Base-by-base conservation (phyloP, 805 yeast species). In the Wickerhamomyces sydowiorum region DNA sequence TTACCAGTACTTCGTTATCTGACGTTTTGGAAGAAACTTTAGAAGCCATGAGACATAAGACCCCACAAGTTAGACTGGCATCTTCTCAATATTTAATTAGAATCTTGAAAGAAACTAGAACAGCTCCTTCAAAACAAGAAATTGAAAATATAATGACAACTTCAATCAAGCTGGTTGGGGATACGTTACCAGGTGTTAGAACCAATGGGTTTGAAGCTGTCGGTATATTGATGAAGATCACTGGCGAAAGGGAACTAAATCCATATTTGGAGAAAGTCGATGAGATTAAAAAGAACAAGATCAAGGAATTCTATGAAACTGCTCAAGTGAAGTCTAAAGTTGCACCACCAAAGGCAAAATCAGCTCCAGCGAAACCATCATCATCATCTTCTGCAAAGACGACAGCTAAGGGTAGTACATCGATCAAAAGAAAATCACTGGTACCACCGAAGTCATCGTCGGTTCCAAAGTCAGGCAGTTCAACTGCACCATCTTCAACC, bases 171-270 rank as follows among this genome's bases (percentile, higher is more conserved):
- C 67, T 86, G n/a, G 73, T 88, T 33, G 69, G 76, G 32, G 99
- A 93, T 51, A 80, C 95, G 0, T 86, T 83, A 57, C 95, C 88
- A 37, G 86, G 91, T 1, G 82, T 86, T 2, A 76, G 99, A 56
- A 76, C 80, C 39, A 79, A 81, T 5, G 83, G 91, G 0, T 82
- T 88, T 36, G 86, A 82, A 53, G 70, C 81, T 50, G 73, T 89
- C 29, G 98, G 96, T 7, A 78, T 86, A 0, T 61, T 89, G 38
- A 82, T 86, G 82, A 87, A 85, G 60, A 73, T 88, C n/a, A 72
- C 81, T 13, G 96, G 96, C 0, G 83, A 78, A 53, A 67, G 89
- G 40, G 81, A 77, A 39, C 63, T 88, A 49, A 76, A 66, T 39
- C 67, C 73, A 4, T 72, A 72, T 37, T 57, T 87, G 41, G 89